Percentiles rank a stretch among this genome's conserved stretches.
These are phyloP conservation scores for Suillus discolor DNA, from an alignment of 768 basidiomycete species.

Conservation along the genomic window DNA sequence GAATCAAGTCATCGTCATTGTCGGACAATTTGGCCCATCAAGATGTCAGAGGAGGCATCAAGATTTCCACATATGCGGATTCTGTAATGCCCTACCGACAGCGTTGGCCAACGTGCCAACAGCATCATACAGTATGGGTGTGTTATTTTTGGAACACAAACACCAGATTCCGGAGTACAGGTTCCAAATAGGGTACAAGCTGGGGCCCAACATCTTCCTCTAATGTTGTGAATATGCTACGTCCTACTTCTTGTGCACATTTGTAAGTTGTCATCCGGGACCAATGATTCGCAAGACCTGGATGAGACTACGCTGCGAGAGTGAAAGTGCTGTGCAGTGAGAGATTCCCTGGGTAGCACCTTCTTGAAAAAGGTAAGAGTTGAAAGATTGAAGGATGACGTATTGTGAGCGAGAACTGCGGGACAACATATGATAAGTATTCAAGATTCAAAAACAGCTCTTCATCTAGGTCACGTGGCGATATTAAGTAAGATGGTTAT, in stretches of 20 bases:
- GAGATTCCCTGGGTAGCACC: no score
- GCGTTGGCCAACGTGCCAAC: conserved; percentile 97
- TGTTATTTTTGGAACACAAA: conserved; percentile 97
- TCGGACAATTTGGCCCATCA: conserved; percentile 92
- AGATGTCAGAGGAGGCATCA: conserved; percentile 92
- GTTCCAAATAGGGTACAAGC: conserved; percentile 92
- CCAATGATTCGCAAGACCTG: conserved; percentile 97
- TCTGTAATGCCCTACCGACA: conserved; percentile 85
- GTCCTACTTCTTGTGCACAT: conserved; percentile 98
- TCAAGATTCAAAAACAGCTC: no score
- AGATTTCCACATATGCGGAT: conserved; percentile 87
- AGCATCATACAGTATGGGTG: conserved; percentile 98
- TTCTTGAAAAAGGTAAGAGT: no score
- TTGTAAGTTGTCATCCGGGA: conserved; percentile 99
- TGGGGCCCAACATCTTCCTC: conserved; percentile 95
- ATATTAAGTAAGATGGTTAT: no score
- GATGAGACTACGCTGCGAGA: no score
- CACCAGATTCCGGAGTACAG: conserved; percentile 92
- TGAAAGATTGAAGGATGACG: no score
- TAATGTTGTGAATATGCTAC: conserved; percentile 96
- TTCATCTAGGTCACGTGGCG: no score
- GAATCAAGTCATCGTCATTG: conserved; percentile 91
- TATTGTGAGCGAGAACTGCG: no score
- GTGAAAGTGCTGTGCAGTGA: no score
- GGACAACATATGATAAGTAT: no score